Conservation (phyloP, 2,329 filamentous ascomycete genomes). For the Ophiocordyceps camponoti-floridani region DNA sequence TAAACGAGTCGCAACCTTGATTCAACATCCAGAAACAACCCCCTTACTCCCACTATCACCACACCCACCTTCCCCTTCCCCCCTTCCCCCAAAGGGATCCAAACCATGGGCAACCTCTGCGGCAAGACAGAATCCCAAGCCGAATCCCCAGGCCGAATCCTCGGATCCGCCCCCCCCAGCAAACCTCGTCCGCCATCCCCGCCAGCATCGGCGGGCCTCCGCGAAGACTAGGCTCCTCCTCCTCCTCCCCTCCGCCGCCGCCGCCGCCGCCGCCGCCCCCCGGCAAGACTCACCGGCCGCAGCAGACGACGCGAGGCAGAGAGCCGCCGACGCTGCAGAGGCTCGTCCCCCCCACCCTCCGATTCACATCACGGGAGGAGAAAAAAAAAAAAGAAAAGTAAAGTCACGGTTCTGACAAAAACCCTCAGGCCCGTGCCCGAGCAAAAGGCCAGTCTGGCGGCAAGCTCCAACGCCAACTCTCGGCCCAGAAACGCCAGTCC, state of each 20-base stretch:
- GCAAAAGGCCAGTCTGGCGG: conserved; percentile 33
- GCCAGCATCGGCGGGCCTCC: conserved; percentile 35
- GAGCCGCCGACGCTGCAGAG: conserved; percentile 71
- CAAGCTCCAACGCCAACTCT: conserved; percentile 52
- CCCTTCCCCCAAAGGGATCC: neutral
- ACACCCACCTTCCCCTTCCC: neutral
- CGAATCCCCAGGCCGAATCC: conserved; percentile 50
- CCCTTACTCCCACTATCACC: neutral
- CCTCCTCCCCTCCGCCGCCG: conserved; percentile 3
- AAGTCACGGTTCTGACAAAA: too few relatives aligned
- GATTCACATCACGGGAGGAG: conserved; percentile 1
- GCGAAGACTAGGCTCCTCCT: conserved; percentile 39
- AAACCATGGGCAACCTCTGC: conserved; percentile 69
- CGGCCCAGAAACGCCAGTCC: conserved; percentile 60
- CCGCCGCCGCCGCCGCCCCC: conserved; percentile 1
- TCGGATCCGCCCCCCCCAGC: conserved; percentile 35
- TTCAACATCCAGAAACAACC: too few relatives aligned
- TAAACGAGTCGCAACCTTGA: too few relatives aligned
- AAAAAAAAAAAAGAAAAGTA: too few relatives aligned
- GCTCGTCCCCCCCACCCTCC: conserved; percentile 29
- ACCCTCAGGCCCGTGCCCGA: conserved; percentile 47
- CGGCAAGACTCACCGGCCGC: conserved; percentile 5
- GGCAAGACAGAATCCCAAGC: conserved; percentile 55
- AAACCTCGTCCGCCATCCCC: conserved; percentile 29
- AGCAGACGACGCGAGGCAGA: conserved; percentile 43